phyloP scores from a whole-genome alignment of 1,139 yeast genomes.

The Saccharomyces uvarum region DNA sequence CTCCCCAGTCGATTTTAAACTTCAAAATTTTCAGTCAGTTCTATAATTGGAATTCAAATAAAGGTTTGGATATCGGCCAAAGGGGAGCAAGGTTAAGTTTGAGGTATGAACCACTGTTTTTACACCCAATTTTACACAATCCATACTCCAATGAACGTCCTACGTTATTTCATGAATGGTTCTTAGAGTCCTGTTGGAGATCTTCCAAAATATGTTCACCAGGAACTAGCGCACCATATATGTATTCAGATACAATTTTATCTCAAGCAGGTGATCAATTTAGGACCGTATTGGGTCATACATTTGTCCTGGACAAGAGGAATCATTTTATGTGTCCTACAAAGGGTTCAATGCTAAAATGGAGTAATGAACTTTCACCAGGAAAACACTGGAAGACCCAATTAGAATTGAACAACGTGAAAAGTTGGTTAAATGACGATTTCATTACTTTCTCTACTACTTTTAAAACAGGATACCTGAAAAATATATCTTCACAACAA shows the following conservation, averaged over 20 bases:
- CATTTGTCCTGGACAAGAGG: conserved; percentile 49
- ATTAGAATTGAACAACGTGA: conserved; percentile 43
- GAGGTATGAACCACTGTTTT: neutral
- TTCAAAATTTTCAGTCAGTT: conserved; percentile 36
- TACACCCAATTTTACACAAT: neutral
- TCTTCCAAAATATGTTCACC: neutral
- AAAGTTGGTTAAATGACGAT: conserved; percentile 23
- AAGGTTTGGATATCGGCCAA: neutral
- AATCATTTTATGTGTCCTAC: conserved; percentile 50
- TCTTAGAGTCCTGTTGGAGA: neutral
- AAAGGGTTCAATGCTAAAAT: conserved; percentile 46
- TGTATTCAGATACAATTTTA: conserved; percentile 28
- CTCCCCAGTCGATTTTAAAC: conserved; percentile 43
- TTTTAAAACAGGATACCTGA: conserved; percentile 47
- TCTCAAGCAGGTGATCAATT: conserved; percentile 51
- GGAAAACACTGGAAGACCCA: conserved; percentile 29
- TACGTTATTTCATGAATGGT: conserved; percentile 2
- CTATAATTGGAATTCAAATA: neutral
- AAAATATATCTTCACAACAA: conserved; percentile 31
- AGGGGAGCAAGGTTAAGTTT: neutral
- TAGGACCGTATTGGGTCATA: conserved; percentile 51
- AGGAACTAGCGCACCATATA: neutral
- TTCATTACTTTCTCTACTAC: conserved; percentile 37
- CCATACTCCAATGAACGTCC: neutral
- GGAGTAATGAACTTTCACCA: conserved; percentile 47